These are phyloP conservation scores for Physocladia obscura DNA, from an alignment of 192 early-diverging fungal genomes.

Conservation along the genomic window DNA sequence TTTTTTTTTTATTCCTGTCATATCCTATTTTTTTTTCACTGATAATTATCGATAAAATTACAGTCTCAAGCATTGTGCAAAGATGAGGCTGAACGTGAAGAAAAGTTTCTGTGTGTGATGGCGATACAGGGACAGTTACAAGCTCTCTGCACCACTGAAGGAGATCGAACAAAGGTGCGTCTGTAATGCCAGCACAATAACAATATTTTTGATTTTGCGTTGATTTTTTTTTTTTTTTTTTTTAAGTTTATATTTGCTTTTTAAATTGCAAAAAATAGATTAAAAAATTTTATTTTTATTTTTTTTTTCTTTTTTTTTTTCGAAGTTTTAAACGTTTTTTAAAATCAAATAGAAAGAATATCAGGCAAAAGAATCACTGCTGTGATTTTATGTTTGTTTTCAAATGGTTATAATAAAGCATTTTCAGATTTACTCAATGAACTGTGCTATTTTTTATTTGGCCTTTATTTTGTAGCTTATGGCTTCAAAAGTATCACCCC, in stretches of 20 bases:
- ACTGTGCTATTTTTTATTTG: too few relatives aligned
- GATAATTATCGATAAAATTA: too few relatives aligned
- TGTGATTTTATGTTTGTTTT: too few relatives aligned
- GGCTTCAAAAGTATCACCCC: too few relatives aligned
- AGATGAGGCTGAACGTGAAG: background rate
- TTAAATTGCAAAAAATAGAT: background rate
- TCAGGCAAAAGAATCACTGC: background rate
- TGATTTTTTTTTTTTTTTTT: background rate
- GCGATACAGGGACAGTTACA: conserved; percentile 8
- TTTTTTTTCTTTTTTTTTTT: background rate
- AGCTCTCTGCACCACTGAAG: background rate
- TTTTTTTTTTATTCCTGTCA: too few relatives aligned
- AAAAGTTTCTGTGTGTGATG: conserved; percentile 4
- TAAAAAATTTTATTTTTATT: background rate
- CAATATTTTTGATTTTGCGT: background rate
- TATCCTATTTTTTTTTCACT: too few relatives aligned
- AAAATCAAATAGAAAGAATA: background rate
- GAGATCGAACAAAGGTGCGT: conserved; percentile 10
- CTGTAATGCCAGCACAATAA: background rate
- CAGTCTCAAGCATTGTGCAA: background rate
- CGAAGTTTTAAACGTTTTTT: background rate
- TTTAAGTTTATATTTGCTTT: conserved; percentile 6
- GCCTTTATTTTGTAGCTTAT: too few relatives aligned
- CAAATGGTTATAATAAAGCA: too few relatives aligned
- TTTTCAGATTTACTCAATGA: too few relatives aligned